Evolutionary conservation across 352 stramenopile species (phyloP).

Genomic region (Phytophthora cactorum): DNA sequence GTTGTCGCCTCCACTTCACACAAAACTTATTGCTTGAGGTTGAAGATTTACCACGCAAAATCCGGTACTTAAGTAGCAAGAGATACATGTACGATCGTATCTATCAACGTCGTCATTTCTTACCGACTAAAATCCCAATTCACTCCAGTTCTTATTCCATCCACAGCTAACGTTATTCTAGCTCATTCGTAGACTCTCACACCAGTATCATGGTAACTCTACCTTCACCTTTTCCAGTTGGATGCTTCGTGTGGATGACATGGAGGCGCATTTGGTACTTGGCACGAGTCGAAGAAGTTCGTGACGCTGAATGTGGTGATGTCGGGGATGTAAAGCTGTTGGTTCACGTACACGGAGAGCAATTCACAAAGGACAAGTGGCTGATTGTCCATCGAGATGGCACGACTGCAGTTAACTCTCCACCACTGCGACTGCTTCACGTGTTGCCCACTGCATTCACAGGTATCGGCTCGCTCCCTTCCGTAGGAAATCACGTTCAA

Average conservation of each 20-base stretch:
- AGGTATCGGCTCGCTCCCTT: slow-evolving; percentile 49
- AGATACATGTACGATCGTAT: too few species aligned
- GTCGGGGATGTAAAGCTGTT: slow-evolving; percentile 25
- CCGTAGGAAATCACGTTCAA: slow-evolving; percentile 42
- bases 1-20: too few species aligned
- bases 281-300: slow-evolving; percentile 40
- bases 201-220: slow-evolving; percentile 6
- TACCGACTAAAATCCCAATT: background rate
- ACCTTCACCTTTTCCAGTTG: slow-evolving; percentile 10
- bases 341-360: slow-evolving; percentile 56
- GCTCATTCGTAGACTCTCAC: background rate
- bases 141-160: slow-evolving; percentile 2
- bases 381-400: slow-evolving; percentile 25
- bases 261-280: slow-evolving; percentile 61
- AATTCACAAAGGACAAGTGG: slow-evolving; percentile 57
- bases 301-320: slow-evolving; percentile 4
- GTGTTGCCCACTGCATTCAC: slow-evolving; percentile 30
- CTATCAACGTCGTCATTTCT: background rate
- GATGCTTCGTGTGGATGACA: slow-evolving; percentile 44
- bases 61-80: too few species aligned
- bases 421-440: slow-evolving; percentile 38
- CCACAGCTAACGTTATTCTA: slow-evolving; percentile 3
- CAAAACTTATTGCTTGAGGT: too few species aligned
- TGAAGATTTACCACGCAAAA: too few species aligned
- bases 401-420: slow-evolving; percentile 1